Conservation (phyloP, 139 green algal species). For the Chlamydomonas sphaeroides region DNA sequence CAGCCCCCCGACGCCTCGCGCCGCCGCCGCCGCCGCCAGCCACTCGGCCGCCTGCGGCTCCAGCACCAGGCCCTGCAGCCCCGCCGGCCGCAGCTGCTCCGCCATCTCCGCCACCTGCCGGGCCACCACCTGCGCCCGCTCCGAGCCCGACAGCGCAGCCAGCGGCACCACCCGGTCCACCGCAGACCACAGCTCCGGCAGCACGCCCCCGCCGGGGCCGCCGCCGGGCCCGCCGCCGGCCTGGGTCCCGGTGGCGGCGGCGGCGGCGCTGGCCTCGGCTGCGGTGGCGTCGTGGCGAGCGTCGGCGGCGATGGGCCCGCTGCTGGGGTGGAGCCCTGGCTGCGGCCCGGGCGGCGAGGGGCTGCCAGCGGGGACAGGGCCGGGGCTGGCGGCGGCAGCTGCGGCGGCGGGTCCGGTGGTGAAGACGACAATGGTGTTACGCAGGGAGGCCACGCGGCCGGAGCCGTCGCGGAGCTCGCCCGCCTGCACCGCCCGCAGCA, state of each 20-base stretch:
- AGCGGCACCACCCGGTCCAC: conserved; percentile 54
- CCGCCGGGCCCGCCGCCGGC: not conserved
- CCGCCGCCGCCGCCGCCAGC: not conserved
- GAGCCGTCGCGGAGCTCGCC: conserved; percentile 48
- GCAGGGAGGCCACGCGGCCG: conserved; percentile 50
- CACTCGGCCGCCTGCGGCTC: not conserved
- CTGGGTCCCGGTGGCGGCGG: too few relatives aligned
- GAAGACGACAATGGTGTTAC: conserved; percentile 51
- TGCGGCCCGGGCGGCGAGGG: too few relatives aligned
- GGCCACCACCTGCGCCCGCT: conserved; percentile 23
- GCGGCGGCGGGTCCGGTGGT: conserved; percentile 27
- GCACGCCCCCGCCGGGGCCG: not conserved
- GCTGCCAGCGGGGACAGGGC: not conserved
- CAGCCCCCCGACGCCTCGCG: not conserved
- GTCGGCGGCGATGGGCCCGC: too few relatives aligned
- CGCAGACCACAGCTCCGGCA: conserved; percentile 42
- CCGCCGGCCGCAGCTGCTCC: conserved; percentile 20
- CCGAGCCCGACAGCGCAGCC: conserved; percentile 5
- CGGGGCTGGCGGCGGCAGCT: not conserved
- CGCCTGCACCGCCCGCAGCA: conserved; percentile 40
- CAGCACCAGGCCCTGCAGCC: not conserved
- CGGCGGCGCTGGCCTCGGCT: too few relatives aligned
- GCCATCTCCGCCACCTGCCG: conserved; percentile 43
- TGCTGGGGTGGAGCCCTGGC: too few relatives aligned
- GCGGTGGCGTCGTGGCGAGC: too few relatives aligned